Evolutionary conservation across 176 grass and related monocot genomes (phyloP).

Genomic region (Oryza glumipatula): DNA sequence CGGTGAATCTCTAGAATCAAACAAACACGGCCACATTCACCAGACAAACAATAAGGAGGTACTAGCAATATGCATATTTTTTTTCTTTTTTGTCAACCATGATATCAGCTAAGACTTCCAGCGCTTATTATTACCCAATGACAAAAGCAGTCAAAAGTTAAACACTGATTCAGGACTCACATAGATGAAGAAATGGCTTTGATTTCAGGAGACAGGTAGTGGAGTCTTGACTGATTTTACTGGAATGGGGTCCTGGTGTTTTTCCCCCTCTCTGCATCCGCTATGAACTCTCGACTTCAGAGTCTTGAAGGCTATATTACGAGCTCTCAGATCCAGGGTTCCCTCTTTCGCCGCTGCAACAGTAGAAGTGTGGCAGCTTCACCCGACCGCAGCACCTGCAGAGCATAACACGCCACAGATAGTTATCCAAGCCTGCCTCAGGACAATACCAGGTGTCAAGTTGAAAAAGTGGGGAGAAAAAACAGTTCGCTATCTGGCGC

Average conservation of each 20-base stretch:
- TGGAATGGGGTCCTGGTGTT: background rate
- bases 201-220: background rate
- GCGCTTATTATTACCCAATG: background rate
- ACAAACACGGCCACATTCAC: background rate
- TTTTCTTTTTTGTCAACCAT: background rate
- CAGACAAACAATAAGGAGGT: background rate
- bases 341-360: constrained; percentile 85
- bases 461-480: background rate
- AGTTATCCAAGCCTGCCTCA: background rate
- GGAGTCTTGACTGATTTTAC: background rate
- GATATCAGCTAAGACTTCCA: background rate
- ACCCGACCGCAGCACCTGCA: constrained; percentile 86
- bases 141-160: background rate
- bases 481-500: background rate
- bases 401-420: background rate
- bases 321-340: constrained; percentile 12
- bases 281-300: background rate
- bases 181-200: background rate
- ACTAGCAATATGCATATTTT: too few relatives aligned
- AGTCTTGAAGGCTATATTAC: too few relatives aligned
- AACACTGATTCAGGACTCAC: background rate
- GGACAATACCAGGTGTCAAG: background rate
- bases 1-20: background rate
- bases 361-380: constrained; percentile 92
- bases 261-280: background rate